phyloP scores from a whole-genome alignment of 2,329 filamentous ascomycete species.

The Cryphonectria naterciae region DNA sequence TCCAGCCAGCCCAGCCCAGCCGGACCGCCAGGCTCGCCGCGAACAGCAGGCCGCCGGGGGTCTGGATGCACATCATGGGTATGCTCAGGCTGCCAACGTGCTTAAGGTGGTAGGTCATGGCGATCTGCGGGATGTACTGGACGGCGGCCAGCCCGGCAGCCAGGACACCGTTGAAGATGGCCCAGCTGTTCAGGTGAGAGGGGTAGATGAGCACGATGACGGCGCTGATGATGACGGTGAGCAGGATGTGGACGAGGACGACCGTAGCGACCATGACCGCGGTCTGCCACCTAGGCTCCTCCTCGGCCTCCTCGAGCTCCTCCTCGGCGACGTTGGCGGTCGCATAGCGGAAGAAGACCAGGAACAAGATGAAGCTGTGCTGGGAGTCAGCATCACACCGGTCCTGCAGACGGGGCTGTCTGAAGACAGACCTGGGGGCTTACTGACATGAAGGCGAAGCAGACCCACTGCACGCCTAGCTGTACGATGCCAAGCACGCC shows the following conservation, averaged over 20 bases:
- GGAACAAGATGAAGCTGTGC: slow-evolving; percentile 84
- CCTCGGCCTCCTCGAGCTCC: slow-evolving; percentile 47
- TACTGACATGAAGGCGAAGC: slow-evolving; percentile 86
- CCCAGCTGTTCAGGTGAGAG: slow-evolving; percentile 73
- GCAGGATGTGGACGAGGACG: slow-evolving; percentile 76
- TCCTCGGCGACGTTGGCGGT: slow-evolving; percentile 54
- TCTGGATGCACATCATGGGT: slow-evolving; percentile 98
- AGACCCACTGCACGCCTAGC: slow-evolving; percentile 88
- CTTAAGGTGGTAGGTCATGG: slow-evolving; percentile 83
- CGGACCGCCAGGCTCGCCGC: slow-evolving; percentile 81
- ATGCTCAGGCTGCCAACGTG: slow-evolving; percentile 91
- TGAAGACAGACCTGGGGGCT: background rate
- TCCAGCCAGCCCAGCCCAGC: slow-evolving; percentile 85
- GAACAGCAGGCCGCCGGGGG: slow-evolving; percentile 88
- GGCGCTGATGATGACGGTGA: slow-evolving; percentile 69
- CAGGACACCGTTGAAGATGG: slow-evolving; percentile 81
- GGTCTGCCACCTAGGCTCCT: slow-evolving; percentile 73
- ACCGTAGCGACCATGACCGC: slow-evolving; percentile 74
- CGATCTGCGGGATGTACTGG: slow-evolving; percentile 95
- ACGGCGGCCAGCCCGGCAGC: slow-evolving; percentile 78
- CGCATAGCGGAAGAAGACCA: slow-evolving; percentile 85
- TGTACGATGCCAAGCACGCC: slow-evolving; percentile 88
- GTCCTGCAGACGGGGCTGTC: too few relatives aligned
- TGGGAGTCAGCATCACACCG: background rate
- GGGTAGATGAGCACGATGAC: slow-evolving; percentile 69